Evolutionary conservation across 345 rosid genomes (phyloP).

Genomic region (Eucalyptus curtisii): DNA sequence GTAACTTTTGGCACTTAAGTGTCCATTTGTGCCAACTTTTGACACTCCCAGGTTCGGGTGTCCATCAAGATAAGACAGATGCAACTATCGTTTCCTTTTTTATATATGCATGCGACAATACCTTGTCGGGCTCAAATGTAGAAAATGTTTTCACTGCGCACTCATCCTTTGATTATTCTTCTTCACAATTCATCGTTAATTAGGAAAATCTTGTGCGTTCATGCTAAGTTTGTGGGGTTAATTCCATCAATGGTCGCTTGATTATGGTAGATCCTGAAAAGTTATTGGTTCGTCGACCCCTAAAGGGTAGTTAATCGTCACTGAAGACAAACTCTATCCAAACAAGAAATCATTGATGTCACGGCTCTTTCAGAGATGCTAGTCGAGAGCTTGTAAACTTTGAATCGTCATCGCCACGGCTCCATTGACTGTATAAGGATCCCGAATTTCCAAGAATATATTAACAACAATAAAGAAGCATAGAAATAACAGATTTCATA

Average conservation of each 20-base stretch:
- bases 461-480: not conserved
- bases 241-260: not conserved
- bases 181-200: not conserved
- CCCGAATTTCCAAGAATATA: not conserved
- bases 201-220: not conserved
- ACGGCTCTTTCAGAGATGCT: not conserved
- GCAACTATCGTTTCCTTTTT: not conserved
- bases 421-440: not conserved
- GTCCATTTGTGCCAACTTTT: no score
- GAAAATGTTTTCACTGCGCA: not conserved
- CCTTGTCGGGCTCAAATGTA: not conserved
- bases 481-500: not conserved
- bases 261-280: not conserved
- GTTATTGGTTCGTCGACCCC: not conserved
- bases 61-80: not conserved
- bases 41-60: no score
- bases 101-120: not conserved
- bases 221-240: not conserved
- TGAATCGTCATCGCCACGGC: not conserved
- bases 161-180: not conserved
- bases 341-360: not conserved
- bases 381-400: not conserved
- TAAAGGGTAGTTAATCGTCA: not conserved
- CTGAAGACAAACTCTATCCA: not conserved
- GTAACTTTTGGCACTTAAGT: no score